Base-by-base conservation (phyloP, 2,329 filamentous ascomycete species). In the Didymella segeticola region DNA sequence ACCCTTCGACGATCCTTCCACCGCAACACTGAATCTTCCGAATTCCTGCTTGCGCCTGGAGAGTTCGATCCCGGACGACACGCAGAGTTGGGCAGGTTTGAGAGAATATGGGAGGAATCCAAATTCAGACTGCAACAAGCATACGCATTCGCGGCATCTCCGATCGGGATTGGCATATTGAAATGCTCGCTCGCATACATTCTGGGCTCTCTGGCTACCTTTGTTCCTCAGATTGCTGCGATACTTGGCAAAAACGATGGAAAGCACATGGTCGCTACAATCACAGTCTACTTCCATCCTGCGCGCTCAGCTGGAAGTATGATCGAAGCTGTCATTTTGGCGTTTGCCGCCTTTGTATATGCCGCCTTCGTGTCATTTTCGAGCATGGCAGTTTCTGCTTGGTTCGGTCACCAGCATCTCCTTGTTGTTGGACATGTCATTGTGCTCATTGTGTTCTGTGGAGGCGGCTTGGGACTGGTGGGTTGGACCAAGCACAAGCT, bases 261-360 rank as follows among this genome's bases (percentile, higher is more conserved):
- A 43, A 97, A 97, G 71, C 93, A 97, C 75, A 88, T 96, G 69
- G 91, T 96, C 45, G 92, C 92, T 26, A 97, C 93, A 2, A 86
- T 97, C 53, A 96, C 91, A 0, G 93, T 97, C 10, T 98, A 96
- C 70, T 98, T 97, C 68, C 92, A 97, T 72, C 92, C 93, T 4
- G 90, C 91, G 5, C 83, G 93, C 53, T 91, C 91, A 15, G 85
- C 88, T 22, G 93, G 93, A 1, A 95, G 90, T 61, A 96, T 97
- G 91, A 83, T 91, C 53, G 90, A 96, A 75, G 93, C 92, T 3
- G 84, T 89, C 10, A 77, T 93, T 27, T 86, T 95, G 53, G 90
- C 91, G 5, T 77, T 90, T 30, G 80, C 89, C 27, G 93, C 92
- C 1, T 90, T 96, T 56, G 75, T 87, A 30, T 98, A 96, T 71